Base-by-base conservation (phyloP, 1,284 basidiomycete genomes). In the Schizophyllum commune region DNA sequence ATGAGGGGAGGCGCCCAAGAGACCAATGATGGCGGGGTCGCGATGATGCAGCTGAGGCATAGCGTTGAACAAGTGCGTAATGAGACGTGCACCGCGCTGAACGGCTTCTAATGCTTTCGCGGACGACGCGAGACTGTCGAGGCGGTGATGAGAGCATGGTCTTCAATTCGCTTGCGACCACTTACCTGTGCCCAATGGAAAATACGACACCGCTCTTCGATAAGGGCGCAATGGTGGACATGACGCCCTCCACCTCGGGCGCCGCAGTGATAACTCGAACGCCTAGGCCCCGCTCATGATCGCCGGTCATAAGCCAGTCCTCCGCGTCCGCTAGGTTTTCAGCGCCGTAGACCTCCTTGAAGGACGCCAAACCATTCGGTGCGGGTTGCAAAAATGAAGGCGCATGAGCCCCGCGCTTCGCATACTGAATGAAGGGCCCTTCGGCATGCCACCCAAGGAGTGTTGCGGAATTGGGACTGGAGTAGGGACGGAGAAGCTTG, bases 61-160 rank as follows among this genome's bases (percentile, higher is more conserved):
- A 5, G 92, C 92, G 68, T 96, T 96, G 84, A 94, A 95, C 20
- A 96, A 78, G 73, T 96, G 94, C 0, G 94, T 96, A 67, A 96
- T 93, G 65, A 94, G 84, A 6, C 85, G 79, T 4, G 93, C 91
- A 32, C 92, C 91, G 59, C 79, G 77, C 52, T 81, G 75, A 5
- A 91, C 81, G 1, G 91, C 90, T 1, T 75, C 77, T 4, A 84
- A 84, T 4, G 91, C 90, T 59, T 85, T 77, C 21, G 86, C 83
- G 1, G 86, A 85, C 20, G 82, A 80, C 52, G 86, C 85, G 62
- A 83, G 81, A 65, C 88, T 89, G 62, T 7, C 47, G 5, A 32
- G 9, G 33, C 34, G 32, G 22, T 17, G 32, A 47, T 22, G 1
- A 11, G 39, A 56, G 57, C 9, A 56, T 47, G 47, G 54, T 22